Evolutionary conservation across 768 basidiomycete genomes (phyloP).

Genomic region (Pleurotus pulmonarius): DNA sequence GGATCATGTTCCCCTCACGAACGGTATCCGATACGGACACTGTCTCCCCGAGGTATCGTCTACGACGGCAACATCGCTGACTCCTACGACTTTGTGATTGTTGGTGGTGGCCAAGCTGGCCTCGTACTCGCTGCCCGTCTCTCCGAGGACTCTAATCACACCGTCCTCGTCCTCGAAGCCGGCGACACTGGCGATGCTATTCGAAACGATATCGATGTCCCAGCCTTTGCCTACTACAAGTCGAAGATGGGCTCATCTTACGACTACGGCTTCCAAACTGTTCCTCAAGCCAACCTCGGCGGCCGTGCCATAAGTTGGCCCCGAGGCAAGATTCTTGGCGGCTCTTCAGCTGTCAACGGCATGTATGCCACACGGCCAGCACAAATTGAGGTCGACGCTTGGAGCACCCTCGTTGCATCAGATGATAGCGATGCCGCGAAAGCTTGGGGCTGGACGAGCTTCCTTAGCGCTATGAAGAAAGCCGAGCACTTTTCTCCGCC

Average conservation of each 20-base stretch:
- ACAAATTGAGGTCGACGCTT: conserved; percentile 41
- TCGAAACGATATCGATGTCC: conserved; percentile 31
- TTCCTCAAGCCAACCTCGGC: background rate
- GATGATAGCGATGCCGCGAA: conserved; percentile 34
- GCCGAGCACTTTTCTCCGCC: conserved; percentile 59
- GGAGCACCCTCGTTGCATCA: conserved; percentile 20
- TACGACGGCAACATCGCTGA: conserved; percentile 30
- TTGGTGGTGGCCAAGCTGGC: conserved; percentile 36
- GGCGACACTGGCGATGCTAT: conserved; percentile 42
- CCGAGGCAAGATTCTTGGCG: conserved; percentile 46
- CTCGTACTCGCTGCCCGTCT: conserved; percentile 46
- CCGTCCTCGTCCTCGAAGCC: conserved; percentile 49
- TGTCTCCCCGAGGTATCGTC: conserved; percentile 33
- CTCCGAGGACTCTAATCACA: conserved; percentile 36
- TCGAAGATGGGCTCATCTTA: conserved; percentile 32
- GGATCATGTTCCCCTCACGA: background rate
- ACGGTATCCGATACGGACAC: conserved; percentile 3
- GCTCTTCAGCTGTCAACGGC: conserved; percentile 46
- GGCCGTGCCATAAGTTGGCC: background rate
- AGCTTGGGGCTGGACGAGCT: conserved; percentile 32
- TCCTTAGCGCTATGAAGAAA: conserved; percentile 43
- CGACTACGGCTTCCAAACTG: conserved; percentile 27
- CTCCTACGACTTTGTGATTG: conserved; percentile 52
- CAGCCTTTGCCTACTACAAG: conserved; percentile 40
- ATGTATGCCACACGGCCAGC: conserved; percentile 41